phyloP scores from a whole-genome alignment of 352 stramenopile species.

The Phytophthora pseudosyringae region DNA sequence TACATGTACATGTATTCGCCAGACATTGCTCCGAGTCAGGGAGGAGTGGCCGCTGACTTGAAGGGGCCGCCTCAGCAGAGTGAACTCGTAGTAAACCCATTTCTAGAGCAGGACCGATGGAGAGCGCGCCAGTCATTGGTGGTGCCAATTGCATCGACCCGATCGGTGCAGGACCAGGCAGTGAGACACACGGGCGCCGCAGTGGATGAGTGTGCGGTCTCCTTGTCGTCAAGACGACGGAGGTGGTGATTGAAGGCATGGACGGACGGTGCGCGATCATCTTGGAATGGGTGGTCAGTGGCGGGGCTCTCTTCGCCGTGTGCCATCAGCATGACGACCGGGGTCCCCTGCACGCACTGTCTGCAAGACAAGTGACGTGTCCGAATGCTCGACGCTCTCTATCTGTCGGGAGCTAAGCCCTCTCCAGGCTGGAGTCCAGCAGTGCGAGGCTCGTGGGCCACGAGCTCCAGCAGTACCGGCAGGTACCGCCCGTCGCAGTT shows the following conservation, averaged over 20 bases:
- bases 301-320: not conserved
- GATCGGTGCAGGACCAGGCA: not conserved
- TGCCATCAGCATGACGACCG: conserved; percentile 17
- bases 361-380: conserved; percentile 20
- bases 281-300: conserved; percentile 13
- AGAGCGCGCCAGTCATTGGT: conserved; percentile 20
- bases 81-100: not conserved
- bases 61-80: not conserved
- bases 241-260: not conserved
- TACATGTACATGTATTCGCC: too few relatives aligned
- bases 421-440: not conserved
- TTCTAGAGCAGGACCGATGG: not conserved
- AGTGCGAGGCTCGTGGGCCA: not conserved
- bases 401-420: not conserved
- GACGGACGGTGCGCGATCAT: not conserved
- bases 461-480: too few relatives aligned
- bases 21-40: too few relatives aligned
- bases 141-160: conserved; percentile 1
- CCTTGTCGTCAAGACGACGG: conserved; percentile 12
- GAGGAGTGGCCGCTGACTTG: too few relatives aligned
- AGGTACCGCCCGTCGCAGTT: too few relatives aligned
- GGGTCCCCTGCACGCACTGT: conserved; percentile 6
- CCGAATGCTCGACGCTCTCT: conserved; percentile 1
- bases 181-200: conserved; percentile 13
- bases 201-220: conserved; percentile 20